Base-by-base conservation (phyloP, 805 yeast species). In the Metschnikowia amazonensis region DNA sequence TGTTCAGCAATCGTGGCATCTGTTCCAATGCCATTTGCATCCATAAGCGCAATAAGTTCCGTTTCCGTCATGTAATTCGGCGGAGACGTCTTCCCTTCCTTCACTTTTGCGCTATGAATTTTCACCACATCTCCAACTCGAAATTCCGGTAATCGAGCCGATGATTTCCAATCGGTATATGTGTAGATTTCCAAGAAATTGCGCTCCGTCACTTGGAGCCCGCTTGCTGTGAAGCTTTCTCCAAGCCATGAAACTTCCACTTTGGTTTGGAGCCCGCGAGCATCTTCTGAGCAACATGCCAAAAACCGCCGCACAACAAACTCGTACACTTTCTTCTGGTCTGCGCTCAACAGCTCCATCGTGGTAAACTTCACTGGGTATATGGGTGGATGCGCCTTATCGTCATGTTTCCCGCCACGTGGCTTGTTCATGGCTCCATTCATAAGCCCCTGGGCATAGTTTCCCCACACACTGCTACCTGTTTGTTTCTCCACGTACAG, bases 1-100 rank as follows among this genome's bases (percentile, higher is more conserved):
- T 94, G 99, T 35, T 94, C 99, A 0, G 98, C 99, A 65, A 94
- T 95, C 0, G 99, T 94, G 0, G 99, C 99, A 69, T 94, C 99
- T 0, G 99, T 94, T 2, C 99, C 99, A 36, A 94, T 94, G 0
- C 98, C 98, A 63, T 94, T 94, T 9, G 82, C 86, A 68, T 95
- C 98, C 99, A 94, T 94, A 38, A 94, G 68, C 8, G 88, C 84
- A 65, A 94, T 89, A 18, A 94, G 72, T 60, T 92, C 99, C 0
- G 96, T 76, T 63, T 94, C 99, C 0, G 98, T 92, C 74, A 94
- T 76, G 43, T 81, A 84, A 24, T 68, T 65, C 0, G 99, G 99
- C 0, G 97, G 82, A 0, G 83, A 60, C 0, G 99, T 94, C 45
- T 76, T 75, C 0, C 98, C 97, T 16, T 79, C 79, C 42, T 77